phyloP scores from a whole-genome alignment of 208 protist species.

The Porcisia hertigi region DNA sequence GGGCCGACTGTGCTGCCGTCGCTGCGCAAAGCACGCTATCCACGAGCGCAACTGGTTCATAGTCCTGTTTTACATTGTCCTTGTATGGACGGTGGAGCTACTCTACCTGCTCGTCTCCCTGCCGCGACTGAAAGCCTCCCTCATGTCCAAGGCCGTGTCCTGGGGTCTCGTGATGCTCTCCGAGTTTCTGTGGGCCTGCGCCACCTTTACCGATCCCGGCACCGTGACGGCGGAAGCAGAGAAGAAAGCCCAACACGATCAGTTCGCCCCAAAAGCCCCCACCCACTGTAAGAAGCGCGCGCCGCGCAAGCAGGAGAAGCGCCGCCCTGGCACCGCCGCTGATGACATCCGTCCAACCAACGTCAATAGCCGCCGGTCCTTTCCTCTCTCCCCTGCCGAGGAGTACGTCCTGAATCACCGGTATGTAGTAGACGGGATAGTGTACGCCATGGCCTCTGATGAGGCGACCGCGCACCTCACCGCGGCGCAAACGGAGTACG shows the following conservation, averaged over 20 bases:
- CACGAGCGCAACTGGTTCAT: constrained; percentile 80
- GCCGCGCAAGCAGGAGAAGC: neutral
- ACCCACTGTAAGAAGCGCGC: neutral
- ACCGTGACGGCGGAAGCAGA: constrained; percentile 60
- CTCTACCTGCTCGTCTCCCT: constrained; percentile 75
- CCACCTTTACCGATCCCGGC: constrained; percentile 83
- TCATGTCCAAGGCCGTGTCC: constrained; percentile 58
- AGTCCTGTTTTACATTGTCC: constrained; percentile 80
- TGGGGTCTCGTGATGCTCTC: constrained; percentile 61
- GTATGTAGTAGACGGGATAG: constrained; percentile 81
- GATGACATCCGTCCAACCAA: neutral
- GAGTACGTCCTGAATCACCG: constrained; percentile 67
- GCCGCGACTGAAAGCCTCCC: constrained; percentile 45
- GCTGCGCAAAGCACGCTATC: constrained; percentile 42
- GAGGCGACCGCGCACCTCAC: constrained; percentile 17
- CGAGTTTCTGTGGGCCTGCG: constrained; percentile 63
- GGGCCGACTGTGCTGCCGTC: constrained; percentile 38
- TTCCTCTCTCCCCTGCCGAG: constrained; percentile 41
- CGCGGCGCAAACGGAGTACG: constrained; percentile 13
- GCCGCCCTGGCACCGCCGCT: neutral
- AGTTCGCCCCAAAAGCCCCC: constrained; percentile 1
- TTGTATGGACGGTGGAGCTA: constrained; percentile 84
- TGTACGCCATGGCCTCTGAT: constrained; percentile 45
- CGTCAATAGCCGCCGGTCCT: neutral
- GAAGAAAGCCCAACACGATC: constrained; percentile 31